phyloP scores from a whole-genome alignment of 2,329 filamentous ascomycete genomes.

The Aspergillus quadricinctus region DNA sequence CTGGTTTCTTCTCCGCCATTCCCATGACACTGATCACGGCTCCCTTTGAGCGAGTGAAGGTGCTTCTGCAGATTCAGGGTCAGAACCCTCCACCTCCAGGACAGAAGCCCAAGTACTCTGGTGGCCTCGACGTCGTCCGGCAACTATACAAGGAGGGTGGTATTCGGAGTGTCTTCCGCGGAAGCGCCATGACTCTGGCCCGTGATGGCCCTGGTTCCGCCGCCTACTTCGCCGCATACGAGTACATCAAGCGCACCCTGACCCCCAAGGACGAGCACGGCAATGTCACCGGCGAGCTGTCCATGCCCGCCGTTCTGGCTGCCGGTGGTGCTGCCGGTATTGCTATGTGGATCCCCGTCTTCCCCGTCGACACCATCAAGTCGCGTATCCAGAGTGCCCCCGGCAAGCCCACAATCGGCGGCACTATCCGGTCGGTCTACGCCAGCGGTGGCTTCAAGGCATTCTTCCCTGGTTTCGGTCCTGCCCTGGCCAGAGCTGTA shows the following conservation, averaged over 20 bases:
- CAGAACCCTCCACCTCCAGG: constrained; percentile 80
- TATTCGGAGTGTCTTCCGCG: constrained; percentile 86
- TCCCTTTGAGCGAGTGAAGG: constrained; percentile 97
- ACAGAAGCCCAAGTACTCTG: constrained; percentile 87
- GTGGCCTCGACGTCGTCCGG: constrained; percentile 82
- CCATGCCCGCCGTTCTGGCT: constrained; percentile 73
- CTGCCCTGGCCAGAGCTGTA: constrained; percentile 85
- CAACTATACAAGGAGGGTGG: constrained; percentile 92
- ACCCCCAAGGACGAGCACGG: constrained; percentile 77
- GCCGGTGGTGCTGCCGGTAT: constrained; percentile 89
- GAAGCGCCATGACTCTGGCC: constrained; percentile 83
- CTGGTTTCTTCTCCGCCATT: constrained; percentile 95
- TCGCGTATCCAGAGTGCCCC: constrained; percentile 86
- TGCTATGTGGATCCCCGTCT: constrained; percentile 99
- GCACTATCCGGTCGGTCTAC: constrained; percentile 79
- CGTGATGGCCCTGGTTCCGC: constrained; percentile 89
- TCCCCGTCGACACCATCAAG: constrained; percentile 97
- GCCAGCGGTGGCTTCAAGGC: constrained; percentile 76
- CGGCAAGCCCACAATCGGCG: constrained; percentile 73
- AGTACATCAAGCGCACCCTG: constrained; percentile 83
- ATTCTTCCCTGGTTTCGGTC: constrained; percentile 96
- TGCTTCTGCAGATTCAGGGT: constrained; percentile 95
- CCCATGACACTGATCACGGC: constrained; percentile 99
- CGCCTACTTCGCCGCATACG: constrained; percentile 96
- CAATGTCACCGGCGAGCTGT: constrained; percentile 70